These are phyloP conservation scores for Kluyveromyces sp. DNA, from an alignment of 1,139 yeast species.

Conservation along the genomic window DNA sequence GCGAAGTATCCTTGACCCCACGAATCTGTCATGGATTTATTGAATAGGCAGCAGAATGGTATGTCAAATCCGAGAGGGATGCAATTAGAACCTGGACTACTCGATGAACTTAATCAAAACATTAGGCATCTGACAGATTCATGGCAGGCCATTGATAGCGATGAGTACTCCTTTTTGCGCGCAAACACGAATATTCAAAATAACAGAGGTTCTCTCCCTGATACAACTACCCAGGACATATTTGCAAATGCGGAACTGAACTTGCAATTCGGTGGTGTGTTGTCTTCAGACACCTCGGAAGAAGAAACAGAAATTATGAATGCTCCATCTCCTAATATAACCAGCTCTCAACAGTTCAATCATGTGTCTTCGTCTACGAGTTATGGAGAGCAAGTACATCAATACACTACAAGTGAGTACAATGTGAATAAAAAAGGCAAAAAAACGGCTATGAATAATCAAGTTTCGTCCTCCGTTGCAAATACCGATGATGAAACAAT, in stretches of 20 bases:
- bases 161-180: conserved; percentile 15
- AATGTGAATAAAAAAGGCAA: not conserved
- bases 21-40: conserved; percentile 22
- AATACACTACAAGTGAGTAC: not conserved
- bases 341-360: not conserved
- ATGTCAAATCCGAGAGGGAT: conserved; percentile 5
- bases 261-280: conserved; percentile 19
- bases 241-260: conserved; percentile 12
- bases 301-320: conserved; percentile 19
- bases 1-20: conserved; percentile 24
- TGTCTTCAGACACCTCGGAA: conserved; percentile 28
- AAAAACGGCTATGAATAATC: not conserved
- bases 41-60: conserved; percentile 10
- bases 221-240: no score
- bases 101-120: conserved; percentile 15
- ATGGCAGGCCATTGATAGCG: conserved; percentile 23
- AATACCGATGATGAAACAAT: conserved; percentile 17
- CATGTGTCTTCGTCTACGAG: not conserved
- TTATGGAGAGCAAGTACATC: not conserved
- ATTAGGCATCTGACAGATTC: conserved; percentile 11
- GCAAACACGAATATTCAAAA: not conserved
- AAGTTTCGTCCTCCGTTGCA: not conserved
- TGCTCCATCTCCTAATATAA: conserved; percentile 11
- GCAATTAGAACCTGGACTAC: conserved; percentile 2
- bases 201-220: not conserved